Conservation (phyloP, 345 rosid species). For the Pistacia vera region DNA sequence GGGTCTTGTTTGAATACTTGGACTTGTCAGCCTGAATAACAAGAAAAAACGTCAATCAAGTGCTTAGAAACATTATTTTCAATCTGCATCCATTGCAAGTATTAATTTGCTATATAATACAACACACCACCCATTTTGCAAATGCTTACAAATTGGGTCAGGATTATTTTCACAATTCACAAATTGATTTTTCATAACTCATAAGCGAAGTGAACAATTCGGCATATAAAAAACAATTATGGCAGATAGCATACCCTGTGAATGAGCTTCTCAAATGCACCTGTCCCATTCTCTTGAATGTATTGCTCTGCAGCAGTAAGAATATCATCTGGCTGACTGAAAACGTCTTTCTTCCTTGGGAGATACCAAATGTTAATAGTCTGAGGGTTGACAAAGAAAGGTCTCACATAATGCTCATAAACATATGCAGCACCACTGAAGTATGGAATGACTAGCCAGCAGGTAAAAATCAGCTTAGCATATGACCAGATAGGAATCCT, state of each 20-base stretch:
- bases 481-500: constrained; percentile 96
- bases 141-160: background rate
- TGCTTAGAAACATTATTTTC: background rate
- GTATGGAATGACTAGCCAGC: constrained; percentile 95
- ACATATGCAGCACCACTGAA: constrained; percentile 97
- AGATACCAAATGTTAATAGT: constrained; percentile 92
- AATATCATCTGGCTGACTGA: constrained; percentile 68
- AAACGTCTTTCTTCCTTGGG: constrained; percentile 73
- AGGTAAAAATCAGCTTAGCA: constrained; percentile 75
- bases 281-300: constrained; percentile 84
- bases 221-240: background rate
- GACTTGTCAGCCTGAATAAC: constrained; percentile 67
- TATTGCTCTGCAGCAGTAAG: constrained; percentile 88
- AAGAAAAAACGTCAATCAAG: background rate
- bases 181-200: background rate
- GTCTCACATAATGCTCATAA: constrained; percentile 84
- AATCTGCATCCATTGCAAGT: background rate
- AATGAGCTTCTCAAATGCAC: constrained; percentile 83
- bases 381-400: constrained; percentile 69
- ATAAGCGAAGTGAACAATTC: background rate
- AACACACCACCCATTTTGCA: background rate
- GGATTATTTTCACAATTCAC: background rate
- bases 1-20: constrained; percentile 29
- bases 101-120: background rate
- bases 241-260: constrained; percentile 47